Percentiles rank a stretch among this genome's conserved stretches.
These are phyloP conservation scores for Scenedesmus sp. DNA, from an alignment of 163 green algal genomes.

Conservation along the genomic window DNA sequence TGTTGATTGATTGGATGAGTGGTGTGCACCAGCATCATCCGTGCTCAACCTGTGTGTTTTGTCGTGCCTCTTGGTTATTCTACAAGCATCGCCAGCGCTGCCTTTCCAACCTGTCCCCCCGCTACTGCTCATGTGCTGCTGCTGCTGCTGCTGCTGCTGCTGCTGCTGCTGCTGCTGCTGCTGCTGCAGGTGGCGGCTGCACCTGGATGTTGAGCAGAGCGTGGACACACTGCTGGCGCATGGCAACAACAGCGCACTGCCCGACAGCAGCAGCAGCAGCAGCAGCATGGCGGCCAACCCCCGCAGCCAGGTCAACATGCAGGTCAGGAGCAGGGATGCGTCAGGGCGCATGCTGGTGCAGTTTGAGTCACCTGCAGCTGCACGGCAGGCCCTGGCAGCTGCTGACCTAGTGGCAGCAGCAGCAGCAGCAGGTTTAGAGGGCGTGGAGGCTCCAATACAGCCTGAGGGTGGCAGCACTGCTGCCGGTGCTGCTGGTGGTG, in stretches of 20 bases:
- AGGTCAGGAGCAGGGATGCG: not conserved
- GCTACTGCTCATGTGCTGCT: not conserved
- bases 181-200: conserved; percentile 25
- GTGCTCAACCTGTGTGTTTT: no score
- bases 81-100: not conserved
- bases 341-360: not conserved
- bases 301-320: not conserved
- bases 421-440: not conserved
- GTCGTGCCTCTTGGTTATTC: no score
- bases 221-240: conserved; percentile 31
- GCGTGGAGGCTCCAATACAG: no score
- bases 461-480: no score
- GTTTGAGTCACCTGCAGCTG: conserved; percentile 35
- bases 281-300: not conserved
- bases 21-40: no score
- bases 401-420: conserved; percentile 5
- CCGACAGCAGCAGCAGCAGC: conserved; percentile 5
- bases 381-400: not conserved
- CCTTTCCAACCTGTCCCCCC: no score
- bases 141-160: not conserved
- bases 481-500: no score
- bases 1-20: not conserved
- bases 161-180: not conserved
- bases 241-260: not conserved
- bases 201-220: conserved; percentile 33